Base-by-base conservation (phyloP, 1,284 basidiomycete genomes). In the Phaffia rhodozyma region DNA sequence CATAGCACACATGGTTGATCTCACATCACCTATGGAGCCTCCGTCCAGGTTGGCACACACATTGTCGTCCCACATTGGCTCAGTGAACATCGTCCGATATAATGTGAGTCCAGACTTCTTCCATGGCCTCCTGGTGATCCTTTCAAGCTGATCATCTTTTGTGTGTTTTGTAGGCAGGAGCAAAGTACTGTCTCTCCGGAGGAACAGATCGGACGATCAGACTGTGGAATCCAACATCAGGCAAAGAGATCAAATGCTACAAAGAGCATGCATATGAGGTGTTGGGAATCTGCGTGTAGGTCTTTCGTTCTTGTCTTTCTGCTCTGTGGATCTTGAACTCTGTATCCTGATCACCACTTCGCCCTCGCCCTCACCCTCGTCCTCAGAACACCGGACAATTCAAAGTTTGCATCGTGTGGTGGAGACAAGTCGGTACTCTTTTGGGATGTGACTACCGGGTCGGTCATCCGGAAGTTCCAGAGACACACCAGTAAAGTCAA, bases 251-350 rank as follows among this genome's bases (percentile, higher is more conserved):
- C 77, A 94, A 96, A 77, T 76, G 81, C 0, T 98, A 97, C 72
- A 78, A 83, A 53, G 89, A 89, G 1, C 94, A 98, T 74, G 90
- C 89, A 43, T 93, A 97, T 72, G 92, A 97, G 72, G 88, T 99
- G 6, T 81, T 97, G 25, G 90, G 89, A 0, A 79, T 98, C 59
- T 83, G 85, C 62, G 86, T 94, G 91, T 92, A 72, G 71, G 86
- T 70, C 13, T 38, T 9, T n/a, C 23, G 76, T 5, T 49, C n/a
- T 62, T 60, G 34, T 67, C 49, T 32, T 63, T 65, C 18, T 52
- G 38, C 23, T 48, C n/a, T 52, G 34, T 59, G 56, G 56, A 13
- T 66, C 49, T 21, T 47, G 4, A 25, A 20, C 21, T 34, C 23
- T 32, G 51, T 43, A 38, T 60, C 32, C 9, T 34, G 32, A 34